phyloP scores from a whole-genome alignment of 2,329 filamentous ascomycete genomes.

The Trichoderma aggressivum region DNA sequence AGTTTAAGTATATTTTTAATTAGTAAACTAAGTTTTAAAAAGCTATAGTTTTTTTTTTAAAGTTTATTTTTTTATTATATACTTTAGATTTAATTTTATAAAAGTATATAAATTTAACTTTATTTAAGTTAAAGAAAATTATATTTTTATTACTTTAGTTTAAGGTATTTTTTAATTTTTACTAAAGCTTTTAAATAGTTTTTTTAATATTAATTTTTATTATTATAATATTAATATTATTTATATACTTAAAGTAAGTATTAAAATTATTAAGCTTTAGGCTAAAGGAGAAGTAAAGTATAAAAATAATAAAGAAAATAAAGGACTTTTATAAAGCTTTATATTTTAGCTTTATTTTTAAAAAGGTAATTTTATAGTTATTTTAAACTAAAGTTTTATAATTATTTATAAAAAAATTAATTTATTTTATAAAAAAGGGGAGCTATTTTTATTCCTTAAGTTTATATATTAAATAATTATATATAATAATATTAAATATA shows the following conservation, averaged over 20 bases:
- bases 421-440: not conserved
- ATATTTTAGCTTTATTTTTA: not conserved
- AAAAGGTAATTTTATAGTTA: not conserved
- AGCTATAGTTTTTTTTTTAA: not conserved
- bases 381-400: not conserved
- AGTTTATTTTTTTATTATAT: not conserved
- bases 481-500: not conserved
- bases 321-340: not conserved
- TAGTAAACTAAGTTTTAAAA: not conserved
- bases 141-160: not conserved
- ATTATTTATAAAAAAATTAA: not conserved
- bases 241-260: not conserved
- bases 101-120: not conserved
- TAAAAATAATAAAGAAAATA: not conserved
- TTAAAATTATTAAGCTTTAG: not conserved
- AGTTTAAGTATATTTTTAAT: not conserved
- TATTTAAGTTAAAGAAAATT: not conserved
- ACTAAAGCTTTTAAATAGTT: not conserved
- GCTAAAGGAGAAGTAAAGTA: not conserved
- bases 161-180: too few relatives aligned
- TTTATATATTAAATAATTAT: not conserved
- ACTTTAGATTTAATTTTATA: not conserved
- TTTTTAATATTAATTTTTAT: too few relatives aligned
- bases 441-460: not conserved
- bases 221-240: not conserved